Conservation (phyloP, 306 rosid species). For the Cucurbita moschata region DNA sequence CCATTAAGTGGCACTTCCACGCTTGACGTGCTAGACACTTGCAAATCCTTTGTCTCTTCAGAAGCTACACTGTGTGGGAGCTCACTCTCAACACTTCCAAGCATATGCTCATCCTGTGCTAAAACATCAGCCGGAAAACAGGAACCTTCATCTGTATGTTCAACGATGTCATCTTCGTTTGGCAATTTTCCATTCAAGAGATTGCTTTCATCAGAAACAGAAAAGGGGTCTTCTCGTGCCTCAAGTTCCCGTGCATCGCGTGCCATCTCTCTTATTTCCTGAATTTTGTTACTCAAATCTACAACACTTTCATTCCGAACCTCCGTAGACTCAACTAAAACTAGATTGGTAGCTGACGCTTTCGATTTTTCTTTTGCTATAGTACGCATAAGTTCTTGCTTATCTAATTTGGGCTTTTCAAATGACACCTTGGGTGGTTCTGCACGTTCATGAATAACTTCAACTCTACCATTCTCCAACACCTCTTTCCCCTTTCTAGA, state of each 20-base stretch:
- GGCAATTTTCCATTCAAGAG: slow-evolving; percentile 18
- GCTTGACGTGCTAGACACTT: slow-evolving; percentile 7
- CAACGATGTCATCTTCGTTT: slow-evolving; percentile 13
- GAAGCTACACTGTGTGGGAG: slow-evolving; percentile 11
- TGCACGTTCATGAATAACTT: slow-evolving; percentile 34
- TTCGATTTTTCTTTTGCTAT: slow-evolving; percentile 34
- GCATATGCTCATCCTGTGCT: slow-evolving; percentile 9
- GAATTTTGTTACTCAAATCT: slow-evolving; percentile 36
- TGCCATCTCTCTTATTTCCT: slow-evolving; percentile 56
- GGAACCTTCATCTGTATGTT: slow-evolving; percentile 10
- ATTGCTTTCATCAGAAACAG: slow-evolving; percentile 14
- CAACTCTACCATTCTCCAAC: slow-evolving; percentile 36
- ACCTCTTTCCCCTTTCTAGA: slow-evolving; percentile 58
- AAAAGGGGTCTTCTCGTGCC: slow-evolving; percentile 16
- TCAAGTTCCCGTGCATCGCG: slow-evolving; percentile 36
- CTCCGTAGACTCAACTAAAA: slow-evolving; percentile 17
- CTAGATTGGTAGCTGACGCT: slow-evolving; percentile 17
- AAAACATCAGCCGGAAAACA: slow-evolving; percentile 11
- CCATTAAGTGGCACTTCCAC: slow-evolving; percentile 20
- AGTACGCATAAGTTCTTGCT: slow-evolving; percentile 42
- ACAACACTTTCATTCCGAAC: slow-evolving; percentile 5
- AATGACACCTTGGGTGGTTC: slow-evolving; percentile 14
- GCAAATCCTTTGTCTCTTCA: slow-evolving; percentile 11
- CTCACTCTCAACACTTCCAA: slow-evolving; percentile 13
- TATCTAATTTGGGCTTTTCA: slow-evolving; percentile 55